Evolutionary conservation across 2,329 filamentous ascomycete species (phyloP).

Genomic region (Claviceps sp.): DNA sequence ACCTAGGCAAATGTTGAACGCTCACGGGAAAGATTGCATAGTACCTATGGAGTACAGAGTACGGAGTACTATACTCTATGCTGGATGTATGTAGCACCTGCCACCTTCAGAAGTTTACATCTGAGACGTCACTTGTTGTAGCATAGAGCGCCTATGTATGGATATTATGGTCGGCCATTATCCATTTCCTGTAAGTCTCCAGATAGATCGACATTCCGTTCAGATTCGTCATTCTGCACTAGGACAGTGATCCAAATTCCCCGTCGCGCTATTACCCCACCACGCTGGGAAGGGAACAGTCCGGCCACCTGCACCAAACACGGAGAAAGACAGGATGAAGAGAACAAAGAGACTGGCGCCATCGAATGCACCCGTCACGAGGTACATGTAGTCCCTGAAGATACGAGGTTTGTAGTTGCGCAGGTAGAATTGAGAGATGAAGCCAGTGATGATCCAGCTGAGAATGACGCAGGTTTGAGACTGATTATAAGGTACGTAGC

Average conservation of each 20-base stretch:
- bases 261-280: constrained; percentile 40
- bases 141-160: no score
- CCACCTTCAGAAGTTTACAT: no score
- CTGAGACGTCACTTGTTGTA: no score
- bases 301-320: constrained; percentile 35
- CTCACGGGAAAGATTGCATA: no score
- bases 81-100: no score
- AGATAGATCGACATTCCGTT: no score
- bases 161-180: no score
- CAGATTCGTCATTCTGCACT: constrained; percentile 13
- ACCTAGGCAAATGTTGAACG: no score
- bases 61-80: no score
- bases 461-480: constrained; percentile 42
- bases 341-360: constrained; percentile 27
- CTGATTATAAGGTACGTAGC: constrained; percentile 9
- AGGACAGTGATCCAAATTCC: constrained; percentile 36
- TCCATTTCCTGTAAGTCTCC: no score
- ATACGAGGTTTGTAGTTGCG: constrained; percentile 34
- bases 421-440: constrained; percentile 38
- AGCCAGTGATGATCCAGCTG: constrained; percentile 29
- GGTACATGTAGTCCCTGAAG: constrained; percentile 40
- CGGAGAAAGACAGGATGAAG: constrained; percentile 33
- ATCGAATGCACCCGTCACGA: constrained; percentile 40
- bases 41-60: no score
- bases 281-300: constrained; percentile 33